These are phyloP conservation scores for Aspergillus haitiensis DNA, from an alignment of 495 filamentous ascomycete genomes.

Conservation along the genomic window DNA sequence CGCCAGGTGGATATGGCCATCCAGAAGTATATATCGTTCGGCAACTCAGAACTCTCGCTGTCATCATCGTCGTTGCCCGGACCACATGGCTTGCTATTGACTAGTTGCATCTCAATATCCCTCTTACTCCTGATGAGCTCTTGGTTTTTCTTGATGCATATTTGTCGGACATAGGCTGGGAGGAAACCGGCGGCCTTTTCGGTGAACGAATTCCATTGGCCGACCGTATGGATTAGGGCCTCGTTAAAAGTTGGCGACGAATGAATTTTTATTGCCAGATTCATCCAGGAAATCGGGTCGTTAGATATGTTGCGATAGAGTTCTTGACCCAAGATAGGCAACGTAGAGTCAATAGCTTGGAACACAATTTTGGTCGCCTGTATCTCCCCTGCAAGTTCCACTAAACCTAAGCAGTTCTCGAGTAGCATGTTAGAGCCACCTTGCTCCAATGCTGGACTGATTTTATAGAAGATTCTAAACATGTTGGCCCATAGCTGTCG, in stretches of 20 bases:
- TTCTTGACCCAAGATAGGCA: conserved; percentile 39
- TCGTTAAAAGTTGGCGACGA: conserved; percentile 49
- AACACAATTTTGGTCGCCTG: conserved; percentile 33
- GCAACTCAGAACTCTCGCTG: conserved; percentile 19
- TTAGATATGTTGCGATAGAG: conserved; percentile 40
- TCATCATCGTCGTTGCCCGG: neutral
- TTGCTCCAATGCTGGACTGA: conserved; percentile 30
- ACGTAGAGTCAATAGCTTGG: conserved; percentile 38
- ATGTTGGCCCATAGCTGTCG: conserved; percentile 20
- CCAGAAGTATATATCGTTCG: conserved; percentile 34
- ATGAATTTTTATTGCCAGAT: conserved; percentile 39
- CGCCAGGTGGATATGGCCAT: conserved; percentile 32
- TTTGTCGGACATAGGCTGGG: conserved; percentile 21
- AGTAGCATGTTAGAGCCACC: conserved; percentile 27
- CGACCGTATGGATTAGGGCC: conserved; percentile 48
- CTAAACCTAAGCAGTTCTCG: conserved; percentile 31
- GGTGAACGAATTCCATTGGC: conserved; percentile 35
- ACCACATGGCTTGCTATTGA: conserved; percentile 23
- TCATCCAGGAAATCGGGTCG: conserved; percentile 43
- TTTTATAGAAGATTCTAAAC: conserved; percentile 40
- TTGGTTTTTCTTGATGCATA: conserved; percentile 27
- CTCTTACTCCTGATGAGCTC: conserved; percentile 11
- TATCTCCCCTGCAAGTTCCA: conserved; percentile 45
- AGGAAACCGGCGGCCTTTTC: conserved; percentile 19
- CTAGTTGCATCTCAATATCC: conserved; percentile 27